Evolutionary conservation across 129 eudicot genomes (phyloP), one percentile per base, ranked within the genome.

Genomic region (Logfia minima): DNA sequence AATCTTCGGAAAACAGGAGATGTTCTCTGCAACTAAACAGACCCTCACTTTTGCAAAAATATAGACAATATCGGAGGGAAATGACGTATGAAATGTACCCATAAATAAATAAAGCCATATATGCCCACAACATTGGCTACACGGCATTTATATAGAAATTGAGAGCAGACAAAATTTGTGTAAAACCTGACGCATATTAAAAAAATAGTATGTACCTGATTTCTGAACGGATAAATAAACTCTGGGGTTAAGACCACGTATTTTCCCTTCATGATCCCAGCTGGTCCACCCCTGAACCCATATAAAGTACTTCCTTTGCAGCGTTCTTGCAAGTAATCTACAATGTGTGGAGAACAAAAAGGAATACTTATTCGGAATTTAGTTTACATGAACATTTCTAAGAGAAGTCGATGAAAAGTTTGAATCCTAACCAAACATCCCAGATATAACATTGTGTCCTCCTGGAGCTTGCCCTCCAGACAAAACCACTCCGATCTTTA

Each of bases 401-500:
- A 68, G 21, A 74, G 45, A 11, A 74, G 34, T 56, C 18, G 14
- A 71, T 21, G 8, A 18, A 22, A 73, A 43, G 37, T 14, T 51
- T 48, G 73, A 70, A 72, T 64, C 31, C 94, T 79, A 5, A 89
- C 94, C 94, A 64, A 86, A 89, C 67, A 89, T 86, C 71, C 94
- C 94, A 56, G 86, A 89, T 70, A 89, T 89, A 52, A 89, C 94
- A 77, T 89, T 89, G 77, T 89, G 94, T 34, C 94, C 94, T 77
- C 94, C 94, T 17, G 94, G 94, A 78, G 94, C 94, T 89, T 89
- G 94, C 24, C 94, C 94, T 82, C 94, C 94, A 8, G 94, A 89
- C 75, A 89, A 80, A 48, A 89, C 94, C 75, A 89, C 90, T 61
- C 94, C 92, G 14, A 87, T 87, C 79, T 90, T 92, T 84, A 89